These are phyloP conservation scores for Flaveria robusta DNA, from an alignment of 129 eudicot species.

Conservation along the genomic window DNA sequence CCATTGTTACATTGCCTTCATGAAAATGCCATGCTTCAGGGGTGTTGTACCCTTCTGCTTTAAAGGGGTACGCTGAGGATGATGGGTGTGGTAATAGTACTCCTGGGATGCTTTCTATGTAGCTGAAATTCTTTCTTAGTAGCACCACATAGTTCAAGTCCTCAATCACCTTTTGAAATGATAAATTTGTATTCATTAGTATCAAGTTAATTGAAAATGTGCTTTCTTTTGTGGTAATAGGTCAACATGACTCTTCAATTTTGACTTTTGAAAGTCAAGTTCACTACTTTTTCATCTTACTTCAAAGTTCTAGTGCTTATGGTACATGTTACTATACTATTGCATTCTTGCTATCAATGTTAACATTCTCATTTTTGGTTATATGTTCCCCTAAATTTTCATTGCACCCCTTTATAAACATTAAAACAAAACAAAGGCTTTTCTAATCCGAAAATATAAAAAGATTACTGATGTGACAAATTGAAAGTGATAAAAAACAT, in stretches of 20 bases:
- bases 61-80: constrained; percentile 65
- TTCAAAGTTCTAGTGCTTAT: not conserved
- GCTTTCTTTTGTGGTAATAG: not conserved
- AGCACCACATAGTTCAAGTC: constrained; percentile 90
- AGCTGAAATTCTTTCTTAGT: constrained; percentile 78
- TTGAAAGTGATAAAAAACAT: too few species aligned
- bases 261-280: constrained; percentile 22
- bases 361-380: not conserved
- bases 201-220: not conserved
- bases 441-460: too few species aligned
- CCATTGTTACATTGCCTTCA: constrained; percentile 27
- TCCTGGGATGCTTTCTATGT: constrained; percentile 98
- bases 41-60: constrained; percentile 44
- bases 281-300: constrained; percentile 28
- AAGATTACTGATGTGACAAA: too few species aligned
- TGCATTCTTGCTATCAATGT: not conserved
- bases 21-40: constrained; percentile 62
- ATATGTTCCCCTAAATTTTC: too few species aligned
- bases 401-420: too few species aligned
- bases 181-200: constrained; percentile 9
- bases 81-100: constrained; percentile 96
- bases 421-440: too few species aligned
- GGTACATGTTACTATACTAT: constrained; percentile 1
- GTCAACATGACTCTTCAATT: not conserved
- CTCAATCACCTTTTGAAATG: constrained; percentile 59